Evolutionary conservation across 768 basidiomycete genomes (phyloP).

Genomic region (Suillus fuscotomentosus): DNA sequence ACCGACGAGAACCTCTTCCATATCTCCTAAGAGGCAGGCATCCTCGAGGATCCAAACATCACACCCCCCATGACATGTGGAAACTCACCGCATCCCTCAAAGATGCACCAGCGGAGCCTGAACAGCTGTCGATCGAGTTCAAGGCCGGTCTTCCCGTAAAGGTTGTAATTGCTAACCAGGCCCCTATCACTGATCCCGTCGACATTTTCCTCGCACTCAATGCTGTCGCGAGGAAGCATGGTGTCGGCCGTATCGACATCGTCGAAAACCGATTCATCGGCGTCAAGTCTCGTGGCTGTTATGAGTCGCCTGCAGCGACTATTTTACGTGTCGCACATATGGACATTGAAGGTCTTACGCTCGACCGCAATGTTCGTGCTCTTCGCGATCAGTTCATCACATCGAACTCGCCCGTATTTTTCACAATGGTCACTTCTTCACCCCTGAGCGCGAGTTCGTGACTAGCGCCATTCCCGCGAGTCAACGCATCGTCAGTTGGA

Average conservation of each 20-base stretch:
- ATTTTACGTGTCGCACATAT: constrained; percentile 95
- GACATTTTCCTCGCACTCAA: constrained; percentile 94
- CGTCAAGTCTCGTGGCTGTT: constrained; percentile 99
- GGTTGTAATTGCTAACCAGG: constrained; percentile 64
- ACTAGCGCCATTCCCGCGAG: constrained; percentile 87
- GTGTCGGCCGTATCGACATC: constrained; percentile 96
- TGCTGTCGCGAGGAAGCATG: constrained; percentile 90
- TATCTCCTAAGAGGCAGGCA: constrained; percentile 99
- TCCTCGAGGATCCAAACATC: constrained; percentile 93
- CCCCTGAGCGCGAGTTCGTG: constrained; percentile 97
- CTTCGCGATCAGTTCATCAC: constrained; percentile 96
- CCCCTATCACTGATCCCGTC: constrained; percentile 85
- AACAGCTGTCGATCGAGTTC: constrained; percentile 85
- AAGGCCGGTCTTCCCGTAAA: constrained; percentile 83
- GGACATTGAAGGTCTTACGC: constrained; percentile 96
- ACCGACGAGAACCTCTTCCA: constrained; percentile 99
- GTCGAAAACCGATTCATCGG: constrained; percentile 99
- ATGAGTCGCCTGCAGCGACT: constrained; percentile 95
- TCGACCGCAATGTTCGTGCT: constrained; percentile 95
- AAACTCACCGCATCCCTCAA: constrained; percentile 88
- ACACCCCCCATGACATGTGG: constrained; percentile 99
- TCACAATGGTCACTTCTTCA: constrained; percentile 99
- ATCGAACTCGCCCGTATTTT: constrained; percentile 86
- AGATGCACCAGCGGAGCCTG: constrained; percentile 74
- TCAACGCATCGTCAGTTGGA: constrained; percentile 96